Base-by-base conservation (phyloP, 208 protist species). In the Leishmania braziliensis region DNA sequence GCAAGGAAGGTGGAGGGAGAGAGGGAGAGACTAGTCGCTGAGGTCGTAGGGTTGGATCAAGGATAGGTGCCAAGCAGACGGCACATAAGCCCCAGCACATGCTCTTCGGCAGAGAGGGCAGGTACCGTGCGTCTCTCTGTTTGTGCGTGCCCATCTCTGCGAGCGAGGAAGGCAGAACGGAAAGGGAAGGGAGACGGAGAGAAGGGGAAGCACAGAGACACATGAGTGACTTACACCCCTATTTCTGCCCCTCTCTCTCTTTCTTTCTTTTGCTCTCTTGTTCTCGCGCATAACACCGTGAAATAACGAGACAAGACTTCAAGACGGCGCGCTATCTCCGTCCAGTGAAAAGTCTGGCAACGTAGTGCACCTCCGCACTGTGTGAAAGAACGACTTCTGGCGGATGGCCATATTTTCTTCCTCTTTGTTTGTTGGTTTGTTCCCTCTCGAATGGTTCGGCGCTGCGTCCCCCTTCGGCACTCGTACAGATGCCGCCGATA, bases 151-250 rank as follows among this genome's bases (percentile, higher is more conserved):
- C 18, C 53, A 77, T 26, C 56, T 46, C 43, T 46, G 43, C 43
- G 56, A 62, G 56, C 56, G 56, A 62, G 5, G 56, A 62, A 62
- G 56, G n/a, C 56, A 62, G 23, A 26, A 29, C n/a, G 18, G 56
- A 29, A 62, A 62, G 6, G 56, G 5, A 63, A 63, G 58, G 9
- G 26, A 33, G 9, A 29, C 6, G n/a, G 60, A n/a, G 58, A 63
- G 16, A 63, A 63, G 78, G 18, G 50, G 33, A 75, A n/a, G 77
- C 10, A 75, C 36, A 71, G 1, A 62, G 26, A 76, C 46, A 80
- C 73, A 63, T 14, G 58, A 33, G 23, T 63, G 58, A 6, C 29
- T 63, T n/a, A 63, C 58, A 63, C 16, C 26, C 26, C 0, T n/a
- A 63, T 33, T 63, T 33, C 58, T 63, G 8, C 58, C 26, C 29